phyloP scores from a whole-genome alignment of 192 early-diverging fungal species.

The Coemansia aciculifera region DNA sequence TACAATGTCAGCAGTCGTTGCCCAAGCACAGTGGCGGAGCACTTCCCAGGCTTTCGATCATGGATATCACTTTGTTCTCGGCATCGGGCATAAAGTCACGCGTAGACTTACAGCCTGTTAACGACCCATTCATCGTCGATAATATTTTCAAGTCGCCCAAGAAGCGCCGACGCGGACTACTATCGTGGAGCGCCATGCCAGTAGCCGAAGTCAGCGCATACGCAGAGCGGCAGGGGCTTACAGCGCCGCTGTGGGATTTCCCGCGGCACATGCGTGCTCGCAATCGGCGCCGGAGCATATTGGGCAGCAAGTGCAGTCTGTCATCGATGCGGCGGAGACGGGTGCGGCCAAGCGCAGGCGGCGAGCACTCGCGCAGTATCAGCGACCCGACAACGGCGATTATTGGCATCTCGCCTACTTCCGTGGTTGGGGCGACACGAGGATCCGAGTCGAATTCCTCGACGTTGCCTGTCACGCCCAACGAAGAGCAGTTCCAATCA shows the following conservation, averaged over 20 bases:
- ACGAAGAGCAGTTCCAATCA: background rate
- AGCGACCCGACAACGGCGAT: slow-evolving; percentile 41
- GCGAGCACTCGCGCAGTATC: slow-evolving; percentile 38
- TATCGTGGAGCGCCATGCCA: slow-evolving; percentile 47
- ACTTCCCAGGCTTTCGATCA: slow-evolving; percentile 13
- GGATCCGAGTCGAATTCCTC: background rate
- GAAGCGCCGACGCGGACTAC: slow-evolving; percentile 41
- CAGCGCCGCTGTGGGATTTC: slow-evolving; percentile 28
- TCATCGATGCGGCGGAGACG: slow-evolving; percentile 39
- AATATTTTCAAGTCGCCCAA: slow-evolving; percentile 56
- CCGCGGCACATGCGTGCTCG: slow-evolving; percentile 35
- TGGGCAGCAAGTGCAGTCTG: slow-evolving; percentile 41
- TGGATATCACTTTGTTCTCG: slow-evolving; percentile 40
- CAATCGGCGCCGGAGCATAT: slow-evolving; percentile 42
- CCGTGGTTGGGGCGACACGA: background rate
- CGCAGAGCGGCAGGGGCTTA: background rate
- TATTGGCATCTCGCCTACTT: slow-evolving; percentile 13
- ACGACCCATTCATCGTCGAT: slow-evolving; percentile 50
- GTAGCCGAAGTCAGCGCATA: slow-evolving; percentile 2
- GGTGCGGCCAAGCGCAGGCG: background rate
- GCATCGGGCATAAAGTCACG: slow-evolving; percentile 26
- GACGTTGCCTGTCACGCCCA: background rate
- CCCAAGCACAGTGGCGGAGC: slow-evolving; percentile 6
- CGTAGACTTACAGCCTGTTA: slow-evolving; percentile 39
- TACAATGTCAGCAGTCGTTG: slow-evolving; percentile 33